Evolutionary conservation across 768 basidiomycete genomes (phyloP).

Genomic region (Crucibulum laeve): DNA sequence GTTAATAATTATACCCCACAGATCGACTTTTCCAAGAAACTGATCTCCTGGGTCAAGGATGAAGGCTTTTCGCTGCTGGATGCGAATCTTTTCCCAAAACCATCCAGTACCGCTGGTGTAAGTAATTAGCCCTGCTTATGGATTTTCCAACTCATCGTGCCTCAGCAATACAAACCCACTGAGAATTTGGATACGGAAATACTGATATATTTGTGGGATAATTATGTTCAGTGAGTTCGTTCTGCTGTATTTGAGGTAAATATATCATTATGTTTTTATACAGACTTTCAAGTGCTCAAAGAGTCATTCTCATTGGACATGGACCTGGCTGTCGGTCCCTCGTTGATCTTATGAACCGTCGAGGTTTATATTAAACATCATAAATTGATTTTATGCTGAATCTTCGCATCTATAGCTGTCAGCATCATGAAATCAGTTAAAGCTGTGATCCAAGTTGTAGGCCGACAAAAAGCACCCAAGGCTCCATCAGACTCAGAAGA

Average conservation of each 20-base stretch:
- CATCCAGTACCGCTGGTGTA: conserved; percentile 33
- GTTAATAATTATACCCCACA: conserved; percentile 24
- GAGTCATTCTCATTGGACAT: conserved; percentile 82
- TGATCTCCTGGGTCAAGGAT: conserved; percentile 71
- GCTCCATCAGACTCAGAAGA: conserved; percentile 52
- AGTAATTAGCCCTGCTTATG: not conserved
- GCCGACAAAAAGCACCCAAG: conserved; percentile 50
- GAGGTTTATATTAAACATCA: conserved; percentile 44
- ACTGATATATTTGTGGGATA: conserved; percentile 91
- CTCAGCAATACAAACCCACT: conserved; percentile 33
- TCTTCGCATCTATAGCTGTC: conserved; percentile 20
- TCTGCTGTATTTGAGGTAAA: not conserved
- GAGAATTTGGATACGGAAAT: conserved; percentile 53
- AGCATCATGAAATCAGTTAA: conserved; percentile 62
- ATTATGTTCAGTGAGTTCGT: conserved; percentile 80
- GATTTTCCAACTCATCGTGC: not conserved
- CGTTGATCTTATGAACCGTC: conserved; percentile 65
- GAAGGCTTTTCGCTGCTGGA: conserved; percentile 77
- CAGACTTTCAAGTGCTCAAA: conserved; percentile 69
- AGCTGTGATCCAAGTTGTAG: conserved; percentile 76
- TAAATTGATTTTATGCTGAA: not conserved
- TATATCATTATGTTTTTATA: conserved; percentile 3
- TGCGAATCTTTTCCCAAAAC: conserved; percentile 77
- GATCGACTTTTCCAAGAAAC: conserved; percentile 81
- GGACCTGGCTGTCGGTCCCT: conserved; percentile 78